Base-by-base conservation (phyloP, 2,329 filamentous ascomycete species). In the Berkeleyomyces rouxiae region DNA sequence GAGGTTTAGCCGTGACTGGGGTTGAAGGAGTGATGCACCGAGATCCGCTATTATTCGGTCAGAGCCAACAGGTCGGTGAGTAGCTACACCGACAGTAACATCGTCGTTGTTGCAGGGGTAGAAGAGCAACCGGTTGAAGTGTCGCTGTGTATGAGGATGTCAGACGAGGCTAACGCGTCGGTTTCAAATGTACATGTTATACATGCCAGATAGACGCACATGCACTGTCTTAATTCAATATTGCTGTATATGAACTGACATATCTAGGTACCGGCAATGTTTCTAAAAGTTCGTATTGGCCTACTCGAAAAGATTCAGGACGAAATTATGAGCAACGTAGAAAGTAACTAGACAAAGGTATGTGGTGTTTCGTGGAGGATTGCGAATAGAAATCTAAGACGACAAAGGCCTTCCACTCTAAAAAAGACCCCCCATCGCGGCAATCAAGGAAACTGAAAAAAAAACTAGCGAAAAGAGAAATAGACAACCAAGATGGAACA, bases 261-360 rank as follows among this genome's bases (percentile, higher is more conserved):
- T 43, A 31, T 23, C 16, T 3, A 46, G 39, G 58, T 47, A 36
- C 37, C n/a, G 42, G 23, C 9, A 33, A 37, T 59, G 58, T 59
- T 46, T 59, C 44, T 36, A 37, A 59, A 59, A 46, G 42, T 16
- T 46, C 58, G 58, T 59, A 46, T 59, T 59, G 46, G 16, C 39
- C 13, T 36, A 47, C 16, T 47, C 51, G 57, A 53, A n/a, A 59
- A 43, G 36, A 63, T 33, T 42, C 57, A 63, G 51, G 33, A 55
- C 40, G 47, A 59, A 39, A 59, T 39, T 7, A 31, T 16, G 39
- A 7, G 43, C 33, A 40, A 44, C 44, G 51, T 9, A 58, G 4
- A 46, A 46, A 49, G 31, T n/a, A 33, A 5, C 31, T 39, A 53
- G 13, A 33, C 33, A 44, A 63, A 58, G 36, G 13, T 11, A 42